Evolutionary conservation across 805 yeast genomes (phyloP).

Genomic region (Cyberlindnera xylosilytica): DNA sequence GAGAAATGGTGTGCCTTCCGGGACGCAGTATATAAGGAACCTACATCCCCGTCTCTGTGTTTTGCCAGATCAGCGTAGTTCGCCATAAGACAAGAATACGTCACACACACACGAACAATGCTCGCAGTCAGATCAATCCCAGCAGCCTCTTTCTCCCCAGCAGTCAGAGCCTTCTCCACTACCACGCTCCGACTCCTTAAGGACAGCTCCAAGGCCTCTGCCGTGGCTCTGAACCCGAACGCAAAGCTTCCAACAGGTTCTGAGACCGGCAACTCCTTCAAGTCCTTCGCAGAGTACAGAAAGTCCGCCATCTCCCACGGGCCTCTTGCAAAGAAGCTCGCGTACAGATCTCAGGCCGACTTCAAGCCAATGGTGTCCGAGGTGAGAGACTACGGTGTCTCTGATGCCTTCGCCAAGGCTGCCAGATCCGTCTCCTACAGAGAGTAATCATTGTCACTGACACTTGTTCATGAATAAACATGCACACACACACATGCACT

Average conservation of each 20-base stretch:
- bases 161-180: conserved; percentile 14
- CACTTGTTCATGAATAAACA: too few relatives aligned
- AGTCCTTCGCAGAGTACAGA: conserved; percentile 36
- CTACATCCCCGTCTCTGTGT: neutral
- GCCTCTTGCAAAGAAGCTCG: conserved; percentile 29
- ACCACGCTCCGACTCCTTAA: conserved; percentile 12
- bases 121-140: conserved; percentile 9
- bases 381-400: conserved; percentile 25
- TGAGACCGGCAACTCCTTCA: conserved; percentile 32
- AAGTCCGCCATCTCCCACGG: conserved; percentile 37
- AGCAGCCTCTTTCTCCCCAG: neutral
- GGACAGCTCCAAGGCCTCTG: conserved; percentile 22
- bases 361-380: conserved; percentile 21
- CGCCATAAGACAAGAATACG: too few relatives aligned
- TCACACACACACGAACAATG: conserved; percentile 3
- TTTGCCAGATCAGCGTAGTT: neutral
- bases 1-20: neutral
- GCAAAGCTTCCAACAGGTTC: conserved; percentile 7
- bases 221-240: conserved; percentile 18
- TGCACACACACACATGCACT: too few relatives aligned
- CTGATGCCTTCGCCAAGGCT: conserved; percentile 20
- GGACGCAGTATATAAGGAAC: neutral
- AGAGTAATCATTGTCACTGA: conserved; percentile 8
- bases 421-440: conserved; percentile 26
- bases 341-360: conserved; percentile 7